A percentile compares a stretch with the other conserved stretches of the same genome.
These are phyloP conservation scores for Gigaspora rosea DNA, from an alignment of 192 early-diverging fungal genomes.

Conservation along the genomic window DNA sequence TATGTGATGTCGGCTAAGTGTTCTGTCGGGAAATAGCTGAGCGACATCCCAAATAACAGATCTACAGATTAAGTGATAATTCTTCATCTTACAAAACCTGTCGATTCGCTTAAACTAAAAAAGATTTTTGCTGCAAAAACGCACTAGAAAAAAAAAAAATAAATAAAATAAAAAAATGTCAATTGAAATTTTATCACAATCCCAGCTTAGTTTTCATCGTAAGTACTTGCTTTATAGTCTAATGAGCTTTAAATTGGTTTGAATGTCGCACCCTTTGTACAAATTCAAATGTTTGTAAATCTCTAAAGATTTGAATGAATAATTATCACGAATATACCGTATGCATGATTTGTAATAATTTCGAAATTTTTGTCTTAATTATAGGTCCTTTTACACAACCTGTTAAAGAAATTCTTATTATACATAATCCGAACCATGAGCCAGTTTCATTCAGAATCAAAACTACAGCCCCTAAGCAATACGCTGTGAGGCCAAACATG, in stretches of 20 bases:
- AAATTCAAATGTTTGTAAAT: neutral
- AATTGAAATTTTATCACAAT: conserved; percentile 58
- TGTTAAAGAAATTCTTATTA: conserved; percentile 55
- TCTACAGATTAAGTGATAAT: no score
- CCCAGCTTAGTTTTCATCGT: conserved; percentile 61
- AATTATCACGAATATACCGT: no score
- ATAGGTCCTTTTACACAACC: conserved; percentile 65
- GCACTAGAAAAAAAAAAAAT: neutral
- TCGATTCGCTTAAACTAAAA: no score
- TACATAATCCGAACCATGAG: conserved; percentile 63
- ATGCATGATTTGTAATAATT: no score
- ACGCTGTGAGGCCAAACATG: conserved; percentile 93
- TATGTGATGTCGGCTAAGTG: no score
- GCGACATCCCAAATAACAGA: no score
- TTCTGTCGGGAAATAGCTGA: no score
- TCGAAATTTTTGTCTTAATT: no score
- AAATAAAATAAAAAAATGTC: conserved; percentile 45
- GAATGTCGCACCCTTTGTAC: neutral
- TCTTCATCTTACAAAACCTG: no score
- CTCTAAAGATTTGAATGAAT: neutral
- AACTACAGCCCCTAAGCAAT: conserved; percentile 97
- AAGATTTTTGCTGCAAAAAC: neutral
- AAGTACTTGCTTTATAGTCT: conserved; percentile 35
- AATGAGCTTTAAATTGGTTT: neutral
- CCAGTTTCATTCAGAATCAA: conserved; percentile 97